Base-by-base conservation (phyloP, 306 rosid species). In the Cicer arietinum region DNA sequence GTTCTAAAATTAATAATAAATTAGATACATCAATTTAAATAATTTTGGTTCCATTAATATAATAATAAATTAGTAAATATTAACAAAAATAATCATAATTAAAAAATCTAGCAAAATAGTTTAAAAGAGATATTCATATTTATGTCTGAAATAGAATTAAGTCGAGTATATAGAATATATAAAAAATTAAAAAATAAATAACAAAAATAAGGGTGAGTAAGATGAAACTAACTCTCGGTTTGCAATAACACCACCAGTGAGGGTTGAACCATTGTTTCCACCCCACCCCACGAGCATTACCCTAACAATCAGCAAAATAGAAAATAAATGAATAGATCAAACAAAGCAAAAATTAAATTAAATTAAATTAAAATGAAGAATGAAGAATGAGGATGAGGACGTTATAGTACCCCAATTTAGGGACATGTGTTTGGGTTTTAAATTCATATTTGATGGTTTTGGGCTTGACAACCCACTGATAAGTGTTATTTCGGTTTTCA, bases 201-300 rank as follows among this genome's bases (percentile, higher is more conserved):
- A 48, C 13, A 59, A 30, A 50, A 12, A 0, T 22, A 46, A 67
- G 2, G 22, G 10, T 7, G 18, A 42, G n/a, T 25, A 46, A 30
- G 60, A 78, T 54, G 70, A 77, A 78, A 82, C 95, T 79, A 22
- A 91, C 98, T 94, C 96, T 83, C 91, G 48, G 85, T 94, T 94
- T 12, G 98, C 96, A 13, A 91, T 94, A 71, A 91, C 96, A 67
- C 98, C 98, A 46, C 89, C 98, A 2, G 96, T 91, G 79, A 94
- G 98, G 68, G 95, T 86, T 18, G 89, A 84, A 68, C 98, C 98
- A 52, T 94, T 94, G 85, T 94, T 94, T 69, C 98, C 98, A 40
- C 97, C 97, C 97, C 97, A 94, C 7, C 98, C 98, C 47, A 94
- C 98, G 58, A 94, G 97, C 97, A 94, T 86, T 67, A 91, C 97